phyloP scores from a whole-genome alignment of 2,329 filamentous ascomycete genomes.

The Neocucurbitaria cava region DNA sequence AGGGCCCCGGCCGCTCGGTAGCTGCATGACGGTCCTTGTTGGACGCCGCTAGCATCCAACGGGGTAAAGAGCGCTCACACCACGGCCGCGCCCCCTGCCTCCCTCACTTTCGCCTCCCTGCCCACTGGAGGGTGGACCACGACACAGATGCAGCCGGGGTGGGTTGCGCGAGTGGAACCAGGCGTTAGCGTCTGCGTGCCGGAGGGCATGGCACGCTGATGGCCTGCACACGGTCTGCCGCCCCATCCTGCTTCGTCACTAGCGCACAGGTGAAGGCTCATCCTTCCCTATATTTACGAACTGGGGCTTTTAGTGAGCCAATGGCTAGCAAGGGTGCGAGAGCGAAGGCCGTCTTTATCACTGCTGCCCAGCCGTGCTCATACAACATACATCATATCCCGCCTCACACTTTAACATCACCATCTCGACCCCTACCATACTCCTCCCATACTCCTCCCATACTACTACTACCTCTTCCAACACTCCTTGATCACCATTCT shows the following conservation, averaged over 20 bases:
- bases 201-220: conserved; percentile 34
- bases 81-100: conserved; percentile 22
- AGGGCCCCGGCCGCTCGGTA: conserved; percentile 27
- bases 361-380: conserved; percentile 45
- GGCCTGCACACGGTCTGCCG: conserved; percentile 40
- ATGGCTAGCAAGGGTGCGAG: conserved; percentile 29
- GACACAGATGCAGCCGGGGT: conserved; percentile 16
- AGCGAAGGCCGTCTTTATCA: conserved; percentile 37
- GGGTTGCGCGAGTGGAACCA: conserved; percentile 31
- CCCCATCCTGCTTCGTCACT: conserved; percentile 47
- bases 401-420: conserved; percentile 34
- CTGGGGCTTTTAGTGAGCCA: conserved; percentile 36
- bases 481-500: conserved; percentile 30
- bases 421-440: conserved; percentile 14
- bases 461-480: conserved; percentile 22
- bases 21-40: conserved; percentile 29
- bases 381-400: conserved; percentile 48
- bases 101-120: conserved; percentile 35
- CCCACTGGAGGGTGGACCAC: conserved; percentile 18
- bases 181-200: conserved; percentile 32
- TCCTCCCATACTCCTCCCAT: background rate
- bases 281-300: conserved; percentile 50
- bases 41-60: conserved; percentile 20
- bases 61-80: conserved; percentile 26
- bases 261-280: conserved; percentile 39